Evolutionary conservation across 2,329 filamentous ascomycete genomes (phyloP), one percentile per base, ranked within the genome.

Genomic region (Arthrobotrys musiformis): DNA sequence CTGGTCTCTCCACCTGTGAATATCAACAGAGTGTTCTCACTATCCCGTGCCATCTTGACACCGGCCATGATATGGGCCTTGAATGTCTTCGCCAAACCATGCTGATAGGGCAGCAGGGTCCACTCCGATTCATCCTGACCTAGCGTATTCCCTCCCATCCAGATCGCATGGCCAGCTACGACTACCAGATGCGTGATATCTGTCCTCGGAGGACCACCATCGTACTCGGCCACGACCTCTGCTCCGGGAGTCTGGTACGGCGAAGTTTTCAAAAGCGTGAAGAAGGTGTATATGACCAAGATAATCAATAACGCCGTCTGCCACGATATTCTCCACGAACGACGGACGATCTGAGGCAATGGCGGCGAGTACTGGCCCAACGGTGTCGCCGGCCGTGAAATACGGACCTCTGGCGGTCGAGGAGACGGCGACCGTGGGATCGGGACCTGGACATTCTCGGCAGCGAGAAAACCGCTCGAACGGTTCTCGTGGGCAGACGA

Each of bases 81-180:
- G 82, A 94, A 97, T 0, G 93, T 96, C 4, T 88, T 87, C 1
- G 91, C 92, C 83, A 97, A 93, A 70, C 91, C 90, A 19, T 84
- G 85, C 82, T 97, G 93, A 22, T 79, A 81, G 2, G 79, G 69
- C 42, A 79, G 72, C 33, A 81, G 54, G 17, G 76, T 75, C 79
- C 80, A 81, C 58, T 81, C 79, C 11, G 52, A 63, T 61, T 80
- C 80, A 37, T 79, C 54, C 13, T 67, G 69, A 30, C 80, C 80
- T 7, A 76, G 63, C 26, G 78, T 79, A 26, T 40, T 44, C 15
- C 80, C 80, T 48, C 79, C 80, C 58, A 80, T 52, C 79, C 79
- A 81, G n/a, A 81, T 80, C 24, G 80, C 79, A 68, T 81, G 80
- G 37, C 80, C 80, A 4, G 79, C 70, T 33, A 81, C 80, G 37